Base-by-base conservation (phyloP, 768 basidiomycete genomes). In the Phlebiopsis gigantea region DNA sequence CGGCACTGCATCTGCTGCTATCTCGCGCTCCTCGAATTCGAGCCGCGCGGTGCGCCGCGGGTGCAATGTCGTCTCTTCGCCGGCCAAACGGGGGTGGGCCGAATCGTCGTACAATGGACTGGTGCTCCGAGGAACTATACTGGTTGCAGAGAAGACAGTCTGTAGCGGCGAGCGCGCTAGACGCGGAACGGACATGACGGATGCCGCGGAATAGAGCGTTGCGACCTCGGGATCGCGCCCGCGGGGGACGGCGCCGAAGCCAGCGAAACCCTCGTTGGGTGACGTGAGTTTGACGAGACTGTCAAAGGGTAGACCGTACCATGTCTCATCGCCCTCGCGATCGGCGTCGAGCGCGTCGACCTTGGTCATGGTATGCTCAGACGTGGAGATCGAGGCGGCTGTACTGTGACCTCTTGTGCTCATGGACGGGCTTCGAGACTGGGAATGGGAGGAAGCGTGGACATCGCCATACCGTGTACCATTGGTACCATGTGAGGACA, bases 121-220 rank as follows among this genome's bases (percentile, higher is more conserved):
- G 61, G 70, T 34, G 64, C 68, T 55, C 62, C 69, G 63, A 21
- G 59, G 55, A n/a, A 43, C n/a, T 12, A 56, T 24, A 25, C 9
- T 56, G 62, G 61, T 66, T 62, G 57, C 65, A 7, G 47, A 30
- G 51, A 77, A 72, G 21, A 68, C 63, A 53, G 77, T 54, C 45
- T 68, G 68, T 29, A 75, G 63, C 1, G 76, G 71, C 17, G 75
- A 68, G 31, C 71, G 72, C 25, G 66, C 43, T 43, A 72, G 73
- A 22, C 73, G 70, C 5, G 86, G 81, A 26, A 91, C 79, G 25
- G 87, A 88, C 72, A 84, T 81, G 22, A 93, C 75, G 1, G 87
- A 90, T 5, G 88, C 89, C 0, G 89, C 89, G n/a, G 89, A 89
- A 68, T 93, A 93, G 5, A 93, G 75, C 3, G 90, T 92, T 17